Evolutionary conservation across 345 rosid genomes (phyloP).

Genomic region (Cardamine resedifolia): DNA sequence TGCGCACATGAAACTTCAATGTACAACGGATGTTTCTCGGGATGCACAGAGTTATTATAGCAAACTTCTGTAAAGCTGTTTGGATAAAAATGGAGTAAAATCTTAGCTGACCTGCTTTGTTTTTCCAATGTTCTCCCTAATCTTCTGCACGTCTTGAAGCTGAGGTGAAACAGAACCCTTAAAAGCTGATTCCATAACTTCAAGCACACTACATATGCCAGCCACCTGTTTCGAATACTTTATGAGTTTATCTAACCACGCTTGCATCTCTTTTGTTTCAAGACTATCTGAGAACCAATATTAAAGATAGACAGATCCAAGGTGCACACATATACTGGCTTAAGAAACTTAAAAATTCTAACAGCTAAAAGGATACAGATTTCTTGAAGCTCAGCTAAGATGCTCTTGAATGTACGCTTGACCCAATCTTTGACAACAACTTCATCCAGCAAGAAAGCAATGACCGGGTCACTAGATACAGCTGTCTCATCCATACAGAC

Average conservation of each 20-base stretch:
- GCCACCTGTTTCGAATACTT: constrained; percentile 60
- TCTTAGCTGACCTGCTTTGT: constrained; percentile 76
- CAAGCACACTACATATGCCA: constrained; percentile 72
- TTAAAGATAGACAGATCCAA: constrained; percentile 44
- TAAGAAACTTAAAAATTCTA: constrained; percentile 23
- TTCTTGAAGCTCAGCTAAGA: constrained; percentile 54
- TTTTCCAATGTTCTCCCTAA: constrained; percentile 73
- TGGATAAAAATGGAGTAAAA: background rate
- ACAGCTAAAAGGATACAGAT: constrained; percentile 76
- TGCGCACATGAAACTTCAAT: constrained; percentile 2
- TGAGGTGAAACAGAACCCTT: constrained; percentile 71
- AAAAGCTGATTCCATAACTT: constrained; percentile 80
- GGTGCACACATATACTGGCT: constrained; percentile 5
- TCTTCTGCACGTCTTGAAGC: constrained; percentile 73
- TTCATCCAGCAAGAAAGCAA: constrained; percentile 98
- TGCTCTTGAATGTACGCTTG: constrained; percentile 67
- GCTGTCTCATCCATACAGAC: constrained; percentile 99
- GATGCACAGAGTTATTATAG: background rate
- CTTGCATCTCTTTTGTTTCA: constrained; percentile 59
- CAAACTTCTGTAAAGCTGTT: background rate
- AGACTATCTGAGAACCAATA: constrained; percentile 57
- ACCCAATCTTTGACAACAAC: constrained; percentile 99
- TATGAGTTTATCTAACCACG: constrained; percentile 50
- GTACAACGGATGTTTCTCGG: background rate
- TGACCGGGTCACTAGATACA: constrained; percentile 91